Conservation (phyloP, 2,329 filamentous ascomycete genomes). For the Aspergillus candidus region DNA sequence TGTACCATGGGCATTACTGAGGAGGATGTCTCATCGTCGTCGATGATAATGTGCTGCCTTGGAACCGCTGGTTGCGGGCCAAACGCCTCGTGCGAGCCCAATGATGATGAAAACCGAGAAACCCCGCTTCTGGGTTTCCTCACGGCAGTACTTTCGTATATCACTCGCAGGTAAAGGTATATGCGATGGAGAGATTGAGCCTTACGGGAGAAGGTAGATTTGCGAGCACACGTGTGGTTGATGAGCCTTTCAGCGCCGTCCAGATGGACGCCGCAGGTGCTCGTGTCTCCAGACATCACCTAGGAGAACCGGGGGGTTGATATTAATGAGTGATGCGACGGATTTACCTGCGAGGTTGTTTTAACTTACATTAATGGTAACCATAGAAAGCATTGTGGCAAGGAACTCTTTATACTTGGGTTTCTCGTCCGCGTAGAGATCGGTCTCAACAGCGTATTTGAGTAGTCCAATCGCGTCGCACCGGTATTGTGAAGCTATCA, state of each 20-base stretch:
- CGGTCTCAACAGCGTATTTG: constrained; percentile 2
- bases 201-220: constrained; percentile 3
- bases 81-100: too few species aligned
- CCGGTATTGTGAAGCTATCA: constrained; percentile 1
- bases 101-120: neutral
- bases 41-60: too few species aligned
- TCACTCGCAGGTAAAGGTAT: constrained; percentile 5
- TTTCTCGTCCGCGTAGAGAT: neutral
- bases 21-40: too few species aligned
- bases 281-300: constrained; percentile 8
- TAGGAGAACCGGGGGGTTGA: neutral
- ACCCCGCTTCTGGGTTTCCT: neutral
- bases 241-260: constrained; percentile 6
- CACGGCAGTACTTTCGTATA: constrained; percentile 8
- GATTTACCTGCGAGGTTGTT: too few species aligned
- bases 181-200: constrained; percentile 6
- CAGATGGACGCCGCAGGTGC: constrained; percentile 5
- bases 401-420: constrained; percentile 9
- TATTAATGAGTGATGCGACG: too few species aligned
- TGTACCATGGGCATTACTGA: too few species aligned
- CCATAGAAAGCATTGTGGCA: constrained; percentile 8
- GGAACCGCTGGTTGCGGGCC: too few species aligned
- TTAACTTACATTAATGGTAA: constrained; percentile 6
- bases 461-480: constrained; percentile 3
- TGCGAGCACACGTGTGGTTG: neutral